phyloP scores from a whole-genome alignment of 2,329 filamentous ascomycete genomes.

The Sphaerulina populicola region DNA sequence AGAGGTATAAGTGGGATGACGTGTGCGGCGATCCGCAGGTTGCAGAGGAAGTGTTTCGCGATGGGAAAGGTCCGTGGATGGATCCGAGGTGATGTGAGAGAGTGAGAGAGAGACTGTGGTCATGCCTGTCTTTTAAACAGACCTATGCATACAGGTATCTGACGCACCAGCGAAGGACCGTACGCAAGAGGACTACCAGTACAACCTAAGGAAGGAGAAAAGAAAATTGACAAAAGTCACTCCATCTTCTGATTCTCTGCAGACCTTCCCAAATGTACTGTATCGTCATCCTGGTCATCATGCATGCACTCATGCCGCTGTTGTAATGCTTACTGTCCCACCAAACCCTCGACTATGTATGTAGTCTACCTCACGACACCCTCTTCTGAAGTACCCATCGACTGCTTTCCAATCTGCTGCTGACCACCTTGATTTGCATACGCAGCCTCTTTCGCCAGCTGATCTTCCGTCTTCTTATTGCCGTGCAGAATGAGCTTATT shows the following conservation, averaged over 20 bases:
- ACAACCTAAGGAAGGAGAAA: too few relatives aligned
- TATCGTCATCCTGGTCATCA: not conserved
- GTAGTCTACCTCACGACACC: conserved; percentile 3
- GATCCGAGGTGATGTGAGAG: conserved; percentile 10
- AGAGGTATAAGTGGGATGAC: conserved; percentile 5
- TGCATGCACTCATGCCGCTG: not conserved
- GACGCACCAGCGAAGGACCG: too few relatives aligned
- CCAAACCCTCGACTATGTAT: too few relatives aligned
- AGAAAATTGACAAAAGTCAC: too few relatives aligned
- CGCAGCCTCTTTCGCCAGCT: conserved; percentile 24
- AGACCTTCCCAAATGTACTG: not conserved
- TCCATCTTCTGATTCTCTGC: too few relatives aligned
- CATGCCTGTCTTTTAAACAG: too few relatives aligned
- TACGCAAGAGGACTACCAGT: too few relatives aligned
- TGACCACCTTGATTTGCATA: conserved; percentile 6
- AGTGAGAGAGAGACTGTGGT: too few relatives aligned
- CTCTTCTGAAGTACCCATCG: not conserved
- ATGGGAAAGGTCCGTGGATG: conserved; percentile 8
- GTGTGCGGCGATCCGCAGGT: conserved; percentile 1
- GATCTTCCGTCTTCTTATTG: conserved; percentile 36
- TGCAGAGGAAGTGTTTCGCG: conserved; percentile 7
- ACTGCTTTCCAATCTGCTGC: conserved; percentile 6
- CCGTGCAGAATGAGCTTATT: conserved; percentile 34
- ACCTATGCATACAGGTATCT: too few relatives aligned
- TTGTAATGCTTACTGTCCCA: not conserved